These are phyloP conservation scores for Podospora pseudopauciseta DNA, from an alignment of 495 filamentous ascomycete genomes.

Conservation along the genomic window DNA sequence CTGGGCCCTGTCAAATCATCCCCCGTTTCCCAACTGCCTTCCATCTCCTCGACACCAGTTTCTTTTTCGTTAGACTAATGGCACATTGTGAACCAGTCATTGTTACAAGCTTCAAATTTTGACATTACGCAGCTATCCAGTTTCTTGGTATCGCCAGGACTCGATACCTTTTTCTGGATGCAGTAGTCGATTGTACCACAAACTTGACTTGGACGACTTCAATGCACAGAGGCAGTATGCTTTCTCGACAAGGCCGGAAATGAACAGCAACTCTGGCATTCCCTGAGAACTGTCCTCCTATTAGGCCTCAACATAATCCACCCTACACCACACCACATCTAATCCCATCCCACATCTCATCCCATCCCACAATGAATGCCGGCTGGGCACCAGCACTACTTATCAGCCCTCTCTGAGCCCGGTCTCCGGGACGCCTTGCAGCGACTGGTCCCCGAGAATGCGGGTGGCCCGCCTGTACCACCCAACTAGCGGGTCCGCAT, in stretches of 20 bases:
- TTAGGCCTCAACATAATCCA: neutral
- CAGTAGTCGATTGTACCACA: neutral
- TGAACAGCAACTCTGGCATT: too few relatives aligned
- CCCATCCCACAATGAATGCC: neutral
- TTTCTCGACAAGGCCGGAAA: too few relatives aligned
- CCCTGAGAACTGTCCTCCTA: neutral
- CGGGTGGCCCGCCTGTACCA: neutral
- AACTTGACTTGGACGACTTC: neutral
- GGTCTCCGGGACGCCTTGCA: neutral
- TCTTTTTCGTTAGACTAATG: neutral
- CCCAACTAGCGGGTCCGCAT: neutral
- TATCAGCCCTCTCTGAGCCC: neutral
- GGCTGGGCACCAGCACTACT: neutral
- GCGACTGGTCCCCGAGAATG: neutral
- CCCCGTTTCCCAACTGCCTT: neutral
- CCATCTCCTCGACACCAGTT: neutral
- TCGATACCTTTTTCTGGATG: neutral
- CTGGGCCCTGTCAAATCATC: neutral
- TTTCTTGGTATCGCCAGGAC: neutral
- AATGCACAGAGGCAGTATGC: too few relatives aligned
- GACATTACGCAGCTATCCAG: neutral
- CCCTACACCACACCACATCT: neutral
- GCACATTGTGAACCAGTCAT: neutral
- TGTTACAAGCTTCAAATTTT: neutral
- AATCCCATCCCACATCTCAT: neutral